Conservation (phyloP, 129 eudicot species). For the Tanacetum coccineum region DNA sequence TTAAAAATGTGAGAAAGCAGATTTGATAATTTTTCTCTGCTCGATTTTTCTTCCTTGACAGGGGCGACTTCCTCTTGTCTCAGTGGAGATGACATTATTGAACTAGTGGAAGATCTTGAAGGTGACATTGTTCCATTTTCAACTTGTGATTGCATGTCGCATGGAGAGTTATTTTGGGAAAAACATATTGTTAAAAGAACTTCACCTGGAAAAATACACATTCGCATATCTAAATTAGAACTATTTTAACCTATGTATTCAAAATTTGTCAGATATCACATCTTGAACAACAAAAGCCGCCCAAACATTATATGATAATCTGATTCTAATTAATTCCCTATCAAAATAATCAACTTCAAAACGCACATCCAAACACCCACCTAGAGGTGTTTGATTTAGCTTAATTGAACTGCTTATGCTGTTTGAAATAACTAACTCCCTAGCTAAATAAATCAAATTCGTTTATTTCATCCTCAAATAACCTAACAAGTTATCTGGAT, state of each 20-base stretch:
- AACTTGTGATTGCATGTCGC: slow-evolving; percentile 40
- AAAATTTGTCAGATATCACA: no score
- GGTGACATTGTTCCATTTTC: slow-evolving; percentile 37
- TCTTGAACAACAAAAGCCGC: no score
- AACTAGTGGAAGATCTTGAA: slow-evolving; percentile 43
- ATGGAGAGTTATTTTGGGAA: slow-evolving; percentile 49
- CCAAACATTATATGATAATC: no score
- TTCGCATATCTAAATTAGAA: slow-evolving; percentile 8
- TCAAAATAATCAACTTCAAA: no score
- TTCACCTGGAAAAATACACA: slow-evolving; percentile 49
- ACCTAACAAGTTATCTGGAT: no score
- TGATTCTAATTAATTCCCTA: no score
- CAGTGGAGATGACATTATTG: slow-evolving; percentile 57
- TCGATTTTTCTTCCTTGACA: slow-evolving; percentile 58
- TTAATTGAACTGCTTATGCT: no score
- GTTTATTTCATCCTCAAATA: no score
- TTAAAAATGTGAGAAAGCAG: slow-evolving; percentile 66
- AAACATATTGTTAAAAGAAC: slow-evolving; percentile 81
- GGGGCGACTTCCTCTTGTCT: slow-evolving; percentile 50
- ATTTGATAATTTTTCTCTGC: slow-evolving; percentile 42
- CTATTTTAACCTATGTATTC: not conserved
- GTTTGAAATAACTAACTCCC: no score
- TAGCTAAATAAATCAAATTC: no score
- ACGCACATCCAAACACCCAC: no score
- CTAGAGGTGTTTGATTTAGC: no score